Base-by-base conservation (phyloP, 2,329 filamentous ascomycete species). In the Aspergillus novofumigatus region DNA sequence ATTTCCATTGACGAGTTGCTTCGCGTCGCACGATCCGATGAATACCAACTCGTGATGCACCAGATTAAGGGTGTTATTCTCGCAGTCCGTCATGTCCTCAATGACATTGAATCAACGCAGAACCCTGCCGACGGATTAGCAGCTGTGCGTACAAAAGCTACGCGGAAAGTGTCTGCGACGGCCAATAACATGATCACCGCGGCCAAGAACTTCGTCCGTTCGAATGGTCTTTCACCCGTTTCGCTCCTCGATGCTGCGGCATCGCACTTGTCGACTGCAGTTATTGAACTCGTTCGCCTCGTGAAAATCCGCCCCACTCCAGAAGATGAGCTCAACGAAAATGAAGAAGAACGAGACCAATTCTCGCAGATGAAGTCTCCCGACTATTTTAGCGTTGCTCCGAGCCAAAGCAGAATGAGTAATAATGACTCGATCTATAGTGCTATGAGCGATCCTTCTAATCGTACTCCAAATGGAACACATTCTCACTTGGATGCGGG, bases 151-250 rank as follows among this genome's bases (percentile, higher is more conserved):
- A 78, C 81, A 28, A 91, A 88, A 72, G 81, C 95, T 59, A 95
- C 91, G 75, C 83, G 85, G 51, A 88, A 88, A 57, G 89, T 97
- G 3, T 95, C 92, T n/a, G 88, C 89, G 2, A 96, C 93, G 1
- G 92, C 94, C 51, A 97, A 97, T 79, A 94, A 93, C 69, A 81
- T 99, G 57, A 97, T 97, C 67, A 97, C 93, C 2, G 91, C 93
- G 1, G 89, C 91, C 35, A 96, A 95, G 78, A 96, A 96, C 69
- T 96, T 94, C 72, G 88, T 90, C 35, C 83, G 85, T 10, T 87
- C 91, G 0, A 86, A 85, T 21, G 94, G 94, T 29, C 83, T 99
- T 32, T 93, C 91, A 1, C 94, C 94, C 0, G 88, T 99, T n/a
- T 96, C 91, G 5, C 78, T 99, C 3, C 80, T 99, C 23, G 94